Evolutionary conservation across 495 filamentous ascomycete genomes (phyloP).

Genomic region (Evansstolkia leycettana): DNA sequence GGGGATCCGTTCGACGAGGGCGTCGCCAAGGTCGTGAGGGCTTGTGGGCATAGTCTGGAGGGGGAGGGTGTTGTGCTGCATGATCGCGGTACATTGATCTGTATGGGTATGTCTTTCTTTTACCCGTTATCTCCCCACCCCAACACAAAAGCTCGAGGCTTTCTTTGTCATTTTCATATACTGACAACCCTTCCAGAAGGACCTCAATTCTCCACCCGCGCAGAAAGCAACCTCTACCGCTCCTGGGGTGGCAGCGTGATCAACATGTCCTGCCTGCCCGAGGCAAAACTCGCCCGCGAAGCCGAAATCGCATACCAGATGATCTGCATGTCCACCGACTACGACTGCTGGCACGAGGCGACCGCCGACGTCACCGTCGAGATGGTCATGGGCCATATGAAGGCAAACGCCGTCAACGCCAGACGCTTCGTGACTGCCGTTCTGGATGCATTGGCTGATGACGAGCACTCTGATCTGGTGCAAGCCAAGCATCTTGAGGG

Average conservation of each 20-base stretch:
- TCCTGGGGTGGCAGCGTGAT: constrained; percentile 82
- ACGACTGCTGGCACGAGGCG: constrained; percentile 84
- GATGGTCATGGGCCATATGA: constrained; percentile 97
- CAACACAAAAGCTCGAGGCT: no score
- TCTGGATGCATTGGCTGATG: constrained; percentile 66
- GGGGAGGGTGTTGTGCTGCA: constrained; percentile 73
- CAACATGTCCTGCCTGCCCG: constrained; percentile 96
- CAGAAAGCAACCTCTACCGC: constrained; percentile 90
- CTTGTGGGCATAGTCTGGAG: constrained; percentile 61
- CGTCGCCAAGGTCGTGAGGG: constrained; percentile 56
- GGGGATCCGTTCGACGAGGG: constrained; percentile 84
- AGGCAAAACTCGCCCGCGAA: constrained; percentile 90
- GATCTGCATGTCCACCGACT: constrained; percentile 99
- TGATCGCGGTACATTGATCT: constrained; percentile 66
- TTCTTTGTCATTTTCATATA: not conserved
- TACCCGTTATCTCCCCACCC: no score
- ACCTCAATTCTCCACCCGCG: constrained; percentile 93
- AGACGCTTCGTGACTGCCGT: constrained; percentile 74
- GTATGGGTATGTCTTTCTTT: constrained; percentile 57
- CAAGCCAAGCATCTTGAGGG: constrained; percentile 50
- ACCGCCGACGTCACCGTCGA: constrained; percentile 78
- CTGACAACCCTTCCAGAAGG: constrained; percentile 42
- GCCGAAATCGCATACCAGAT: constrained; percentile 95
- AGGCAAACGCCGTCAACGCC: constrained; percentile 78
- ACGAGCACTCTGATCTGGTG: constrained; percentile 64